These are phyloP conservation scores for Sanguinoderma infundibulare DNA, from an alignment of 1,284 basidiomycete species.

Conservation along the genomic window DNA sequence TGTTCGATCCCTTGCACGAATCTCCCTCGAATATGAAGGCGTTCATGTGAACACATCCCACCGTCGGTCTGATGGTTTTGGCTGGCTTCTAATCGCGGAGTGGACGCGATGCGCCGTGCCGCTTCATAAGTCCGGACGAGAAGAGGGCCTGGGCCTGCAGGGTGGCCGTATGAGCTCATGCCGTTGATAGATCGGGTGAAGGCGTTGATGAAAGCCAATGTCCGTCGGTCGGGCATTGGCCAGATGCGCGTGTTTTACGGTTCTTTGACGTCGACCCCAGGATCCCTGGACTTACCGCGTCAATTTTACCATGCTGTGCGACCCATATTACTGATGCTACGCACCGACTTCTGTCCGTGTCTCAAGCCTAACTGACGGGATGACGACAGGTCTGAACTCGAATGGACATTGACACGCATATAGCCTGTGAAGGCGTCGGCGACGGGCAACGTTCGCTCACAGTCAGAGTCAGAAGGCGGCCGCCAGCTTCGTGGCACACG, in stretches of 20 bases:
- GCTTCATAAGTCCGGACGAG: not conserved
- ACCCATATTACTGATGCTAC: not conserved
- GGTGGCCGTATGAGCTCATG: not conserved
- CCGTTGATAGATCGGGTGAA: not conserved
- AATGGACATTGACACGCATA: not conserved
- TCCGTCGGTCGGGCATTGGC: not conserved
- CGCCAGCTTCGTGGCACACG: not conserved
- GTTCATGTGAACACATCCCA: not conserved
- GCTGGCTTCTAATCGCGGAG: not conserved
- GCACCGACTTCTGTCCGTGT: not conserved
- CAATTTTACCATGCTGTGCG: not conserved
- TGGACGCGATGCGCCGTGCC: not conserved
- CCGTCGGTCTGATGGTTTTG: not conserved
- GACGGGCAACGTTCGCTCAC: too few species aligned
- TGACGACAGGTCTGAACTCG: not conserved
- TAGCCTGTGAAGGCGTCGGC: not conserved
- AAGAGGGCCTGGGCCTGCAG: not conserved
- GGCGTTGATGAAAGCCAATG: not conserved
- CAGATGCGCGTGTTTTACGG: not conserved
- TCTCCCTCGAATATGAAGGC: not conserved
- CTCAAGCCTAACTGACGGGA: not conserved
- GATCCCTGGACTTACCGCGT: not conserved
- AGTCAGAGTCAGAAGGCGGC: not conserved
- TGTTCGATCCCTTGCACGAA: slow-evolving; percentile 1
- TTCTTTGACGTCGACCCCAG: not conserved